Conservation (phyloP, 2,329 filamentous ascomycete genomes). For the Fusarium mexicanum region DNA sequence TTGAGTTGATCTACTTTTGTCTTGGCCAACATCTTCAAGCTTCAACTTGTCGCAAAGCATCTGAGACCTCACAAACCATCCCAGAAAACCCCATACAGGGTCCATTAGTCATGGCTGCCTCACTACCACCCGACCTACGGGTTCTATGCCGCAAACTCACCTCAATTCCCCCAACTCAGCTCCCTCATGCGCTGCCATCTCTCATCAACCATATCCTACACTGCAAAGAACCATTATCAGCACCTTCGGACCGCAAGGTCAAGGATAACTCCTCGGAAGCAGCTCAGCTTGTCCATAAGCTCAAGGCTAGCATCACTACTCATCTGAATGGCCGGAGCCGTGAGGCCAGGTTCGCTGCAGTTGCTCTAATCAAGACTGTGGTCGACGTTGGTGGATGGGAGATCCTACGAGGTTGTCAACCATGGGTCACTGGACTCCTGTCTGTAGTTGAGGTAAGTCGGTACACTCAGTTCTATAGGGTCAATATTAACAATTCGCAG, state of each 20-base stretch:
- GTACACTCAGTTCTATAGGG: not conserved
- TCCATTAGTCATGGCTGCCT: slow-evolving; percentile 42
- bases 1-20: slow-evolving; percentile 3
- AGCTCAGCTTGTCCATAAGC: slow-evolving; percentile 78
- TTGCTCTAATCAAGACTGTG: slow-evolving; percentile 80
- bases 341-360: slow-evolving; percentile 80
- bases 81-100: not conserved
- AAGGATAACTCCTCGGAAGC: slow-evolving; percentile 72
- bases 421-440: slow-evolving; percentile 82
- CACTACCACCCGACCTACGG: slow-evolving; percentile 66
- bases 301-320: slow-evolving; percentile 80
- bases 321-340: slow-evolving; percentile 79
- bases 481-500: slow-evolving; percentile 51
- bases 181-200: slow-evolving; percentile 77
- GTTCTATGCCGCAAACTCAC: slow-evolving; percentile 76
- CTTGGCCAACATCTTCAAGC: slow-evolving; percentile 4
- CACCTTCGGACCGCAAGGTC: slow-evolving; percentile 67
- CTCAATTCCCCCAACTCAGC: slow-evolving; percentile 74
- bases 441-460: slow-evolving; percentile 73
- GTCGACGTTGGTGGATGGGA: slow-evolving; percentile 89
- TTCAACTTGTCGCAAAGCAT: slow-evolving; percentile 23
- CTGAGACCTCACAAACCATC: not conserved
- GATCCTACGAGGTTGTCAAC: slow-evolving; percentile 74
- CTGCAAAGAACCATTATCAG: slow-evolving; percentile 70
- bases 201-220: slow-evolving; percentile 70